Evolutionary conservation across 1,284 basidiomycete genomes (phyloP).

Genomic region (Rhodotorula sp.): DNA sequence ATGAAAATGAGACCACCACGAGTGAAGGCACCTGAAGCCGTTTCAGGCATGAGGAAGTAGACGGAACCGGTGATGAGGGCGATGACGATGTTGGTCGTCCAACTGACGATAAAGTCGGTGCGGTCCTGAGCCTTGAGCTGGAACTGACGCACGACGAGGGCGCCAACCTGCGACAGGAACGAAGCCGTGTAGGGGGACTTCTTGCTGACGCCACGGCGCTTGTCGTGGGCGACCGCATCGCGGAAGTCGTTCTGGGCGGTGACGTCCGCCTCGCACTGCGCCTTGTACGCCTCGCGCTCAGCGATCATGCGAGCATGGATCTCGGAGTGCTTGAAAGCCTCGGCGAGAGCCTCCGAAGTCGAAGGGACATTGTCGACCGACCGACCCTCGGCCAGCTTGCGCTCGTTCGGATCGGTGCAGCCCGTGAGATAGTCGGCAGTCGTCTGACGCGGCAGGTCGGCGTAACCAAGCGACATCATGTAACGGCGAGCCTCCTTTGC

Average conservation of each 20-base stretch:
- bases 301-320: constrained; percentile 56
- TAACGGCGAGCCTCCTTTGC: constrained; percentile 71
- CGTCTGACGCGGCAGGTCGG: constrained; percentile 62
- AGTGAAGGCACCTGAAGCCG: constrained; percentile 78
- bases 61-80: constrained; percentile 67
- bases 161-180: constrained; percentile 68
- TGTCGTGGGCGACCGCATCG: constrained; percentile 61
- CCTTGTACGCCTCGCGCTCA: constrained; percentile 64
- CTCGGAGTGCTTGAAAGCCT: constrained; percentile 62
- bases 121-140: constrained; percentile 74
- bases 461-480: constrained; percentile 58
- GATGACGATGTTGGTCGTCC: constrained; percentile 53
- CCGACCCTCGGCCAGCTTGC: constrained; percentile 71
- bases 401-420: constrained; percentile 73
- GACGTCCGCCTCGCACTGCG: constrained; percentile 56
- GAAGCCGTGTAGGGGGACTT: constrained; percentile 84
- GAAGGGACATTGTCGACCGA: constrained; percentile 66
- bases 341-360: constrained; percentile 68
- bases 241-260: constrained; percentile 65
- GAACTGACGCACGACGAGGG: constrained; percentile 69
- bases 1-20: constrained; percentile 70
- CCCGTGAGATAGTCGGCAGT: constrained; percentile 77
- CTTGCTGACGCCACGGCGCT: constrained; percentile 76
- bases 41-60: constrained; percentile 60
- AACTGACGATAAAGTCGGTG: constrained; percentile 64